A percentile compares a stretch with the other conserved stretches of the same genome.
Conservation (phyloP, 257 asterid species). For the Penstemon barbatus region DNA sequence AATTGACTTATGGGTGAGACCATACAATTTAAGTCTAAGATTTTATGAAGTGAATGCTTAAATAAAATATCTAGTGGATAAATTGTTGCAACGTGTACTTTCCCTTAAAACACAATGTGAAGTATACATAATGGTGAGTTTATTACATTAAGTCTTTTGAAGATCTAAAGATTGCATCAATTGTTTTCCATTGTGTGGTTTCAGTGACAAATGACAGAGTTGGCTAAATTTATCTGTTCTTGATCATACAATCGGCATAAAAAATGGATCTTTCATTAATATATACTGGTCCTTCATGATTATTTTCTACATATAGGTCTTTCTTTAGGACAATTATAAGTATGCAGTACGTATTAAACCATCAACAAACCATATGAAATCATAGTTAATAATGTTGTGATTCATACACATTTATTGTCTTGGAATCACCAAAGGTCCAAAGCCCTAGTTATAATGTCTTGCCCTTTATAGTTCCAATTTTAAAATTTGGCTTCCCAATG, state of each 20-base stretch:
- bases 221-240: background rate
- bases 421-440: constrained; percentile 33
- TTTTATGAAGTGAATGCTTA: background rate
- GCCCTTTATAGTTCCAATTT: constrained; percentile 36
- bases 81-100: too few relatives aligned
- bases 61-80: background rate
- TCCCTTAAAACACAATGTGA: too few relatives aligned
- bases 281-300: constrained; percentile 31
- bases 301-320: constrained; percentile 11
- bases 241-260: constrained; percentile 28
- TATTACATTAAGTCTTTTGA: background rate
- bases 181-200: background rate
- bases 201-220: constrained; percentile 7
- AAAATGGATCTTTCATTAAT: constrained; percentile 28
- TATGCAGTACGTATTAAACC: background rate
- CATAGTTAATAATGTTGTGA: constrained; percentile 20
- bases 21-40: too few relatives aligned
- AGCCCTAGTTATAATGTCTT: constrained; percentile 21
- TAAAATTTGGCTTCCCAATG: constrained; percentile 45
- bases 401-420: constrained; percentile 31
- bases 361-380: background rate
- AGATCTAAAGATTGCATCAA: constrained; percentile 10
- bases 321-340: constrained; percentile 23
- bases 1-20: too few relatives aligned
- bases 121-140: too few relatives aligned